Evolutionary conservation across 208 protist species (phyloP), one percentile per base, ranked within the genome.

Genomic region (Crithidia acanthocephali): DNA sequence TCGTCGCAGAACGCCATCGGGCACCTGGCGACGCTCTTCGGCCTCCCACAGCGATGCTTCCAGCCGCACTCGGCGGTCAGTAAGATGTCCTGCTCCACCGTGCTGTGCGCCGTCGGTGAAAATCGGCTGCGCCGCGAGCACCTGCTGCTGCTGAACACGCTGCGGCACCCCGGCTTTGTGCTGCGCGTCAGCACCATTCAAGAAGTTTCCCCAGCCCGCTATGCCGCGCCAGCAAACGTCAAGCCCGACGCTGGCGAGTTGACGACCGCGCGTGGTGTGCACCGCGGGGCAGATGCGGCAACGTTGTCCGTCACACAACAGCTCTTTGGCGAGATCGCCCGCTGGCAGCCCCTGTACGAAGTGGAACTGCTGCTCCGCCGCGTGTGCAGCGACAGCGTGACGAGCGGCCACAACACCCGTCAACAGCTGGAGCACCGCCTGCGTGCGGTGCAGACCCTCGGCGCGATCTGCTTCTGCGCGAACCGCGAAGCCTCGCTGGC

Each of bases 131-230:
- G 65, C 7, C 83, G 84, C 0, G 85, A 93, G 51, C 84, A 93
- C 51, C 81, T 97, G 35, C 83, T 97, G 15, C 76, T 93, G 16
- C 58, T 97, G 5, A 97, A 97, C 83, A 95, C 90, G 37, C 84
- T 97, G 82, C 85, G 89, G 0, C 86, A 91, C 68, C 92, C 92
- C 4, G 92, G 92, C 10, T 97, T 95, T 74, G 88, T 95, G 7
- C 23, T 97, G 20, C 89, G 89, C 11, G 73, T 95, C 25, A 89
- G 88, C 60, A 75, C 77, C 18, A 86, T 97, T 48, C 83, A 61
- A 15, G 83, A 87, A 58, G 64, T 88, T 28, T 28, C 44, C 18
- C 72, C 79, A 37, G 66, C 45, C 2, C 44, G 16, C 11, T 65
- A 71, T 71, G 16, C 27, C 2, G 0, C 9, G 8, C 33, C 2